Conservation (phyloP, 139 green algal species). For the Edaphochlamys debaryana region DNA sequence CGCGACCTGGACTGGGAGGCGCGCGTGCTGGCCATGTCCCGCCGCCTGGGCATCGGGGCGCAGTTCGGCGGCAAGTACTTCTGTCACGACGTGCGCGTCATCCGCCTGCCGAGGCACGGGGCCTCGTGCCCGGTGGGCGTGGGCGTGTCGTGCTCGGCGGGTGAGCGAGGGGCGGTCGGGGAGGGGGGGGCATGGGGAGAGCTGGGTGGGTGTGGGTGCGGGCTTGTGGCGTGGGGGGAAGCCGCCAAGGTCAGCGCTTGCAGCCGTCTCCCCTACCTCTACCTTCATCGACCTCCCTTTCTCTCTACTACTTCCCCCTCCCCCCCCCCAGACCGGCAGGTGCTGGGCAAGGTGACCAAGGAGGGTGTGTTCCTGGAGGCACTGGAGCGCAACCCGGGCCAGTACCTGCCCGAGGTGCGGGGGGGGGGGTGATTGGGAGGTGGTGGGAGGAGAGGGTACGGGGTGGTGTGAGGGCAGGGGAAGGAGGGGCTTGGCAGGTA, state of each 20-base stretch:
- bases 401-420: constrained; percentile 50
- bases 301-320: no score
- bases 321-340: constrained; percentile 60
- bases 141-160: constrained; percentile 62
- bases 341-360: constrained; percentile 56
- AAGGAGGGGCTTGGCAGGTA: neutral
- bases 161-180: neutral
- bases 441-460: neutral
- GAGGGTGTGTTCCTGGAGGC: constrained; percentile 58
- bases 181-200: no score
- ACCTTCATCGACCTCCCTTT: no score
- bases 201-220: no score
- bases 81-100: constrained; percentile 63
- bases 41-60: constrained; percentile 49
- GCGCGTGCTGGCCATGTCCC: constrained; percentile 50
- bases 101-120: constrained; percentile 56
- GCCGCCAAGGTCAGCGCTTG: no score
- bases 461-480: neutral
- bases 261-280: no score
- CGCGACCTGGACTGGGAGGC: constrained; percentile 62
- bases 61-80: constrained; percentile 64
- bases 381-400: constrained; percentile 56
- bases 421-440: no score
- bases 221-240: no score
- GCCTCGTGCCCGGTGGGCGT: constrained; percentile 59